phyloP scores from a whole-genome alignment of 2,329 filamentous ascomycete genomes.

The Pseudogymnoascus sp. region DNA sequence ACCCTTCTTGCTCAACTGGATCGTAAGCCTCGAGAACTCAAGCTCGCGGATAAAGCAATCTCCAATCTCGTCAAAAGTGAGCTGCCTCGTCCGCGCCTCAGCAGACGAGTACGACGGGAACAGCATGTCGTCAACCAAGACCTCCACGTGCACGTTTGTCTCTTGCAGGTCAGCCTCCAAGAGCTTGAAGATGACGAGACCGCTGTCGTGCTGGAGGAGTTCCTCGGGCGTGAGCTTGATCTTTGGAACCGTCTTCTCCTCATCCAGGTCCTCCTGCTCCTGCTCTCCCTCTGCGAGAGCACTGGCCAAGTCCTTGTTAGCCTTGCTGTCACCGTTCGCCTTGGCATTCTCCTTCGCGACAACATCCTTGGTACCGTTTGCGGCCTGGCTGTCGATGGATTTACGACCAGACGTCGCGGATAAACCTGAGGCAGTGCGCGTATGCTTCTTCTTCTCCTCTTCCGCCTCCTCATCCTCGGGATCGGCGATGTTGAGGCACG shows the following conservation, averaged over 20 bases:
- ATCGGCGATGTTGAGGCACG: constrained; percentile 77
- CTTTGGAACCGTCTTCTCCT: constrained; percentile 57
- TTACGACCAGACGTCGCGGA: background rate
- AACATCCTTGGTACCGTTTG: constrained; percentile 15
- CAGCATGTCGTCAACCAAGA: constrained; percentile 89
- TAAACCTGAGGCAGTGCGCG: constrained; percentile 13
- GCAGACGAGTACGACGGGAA: constrained; percentile 83
- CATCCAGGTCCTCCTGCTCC: constrained; percentile 37
- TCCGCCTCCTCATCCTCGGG: constrained; percentile 72
- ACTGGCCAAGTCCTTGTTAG: constrained; percentile 20
- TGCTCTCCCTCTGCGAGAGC: constrained; percentile 25
- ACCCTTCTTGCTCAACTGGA: constrained; percentile 74
- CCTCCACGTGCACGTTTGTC: constrained; percentile 68
- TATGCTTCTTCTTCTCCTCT: constrained; percentile 31
- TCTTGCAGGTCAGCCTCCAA: constrained; percentile 80
- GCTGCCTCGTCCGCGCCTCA: constrained; percentile 58
- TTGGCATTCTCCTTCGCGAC: constrained; percentile 15
- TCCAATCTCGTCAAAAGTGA: constrained; percentile 83
- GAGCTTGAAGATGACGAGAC: constrained; percentile 88
- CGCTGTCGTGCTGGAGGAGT: constrained; percentile 77
- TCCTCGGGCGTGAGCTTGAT: constrained; percentile 72
- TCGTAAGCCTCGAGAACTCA: constrained; percentile 89
- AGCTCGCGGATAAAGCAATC: constrained; percentile 94
- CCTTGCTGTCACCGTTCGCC: constrained; percentile 34
- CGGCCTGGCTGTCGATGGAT: constrained; percentile 16